A percentile compares a stretch with the other conserved stretches of the same genome.
Evolutionary conservation across 768 basidiomycete genomes (phyloP).

Genomic region (Psilocybe sp.): DNA sequence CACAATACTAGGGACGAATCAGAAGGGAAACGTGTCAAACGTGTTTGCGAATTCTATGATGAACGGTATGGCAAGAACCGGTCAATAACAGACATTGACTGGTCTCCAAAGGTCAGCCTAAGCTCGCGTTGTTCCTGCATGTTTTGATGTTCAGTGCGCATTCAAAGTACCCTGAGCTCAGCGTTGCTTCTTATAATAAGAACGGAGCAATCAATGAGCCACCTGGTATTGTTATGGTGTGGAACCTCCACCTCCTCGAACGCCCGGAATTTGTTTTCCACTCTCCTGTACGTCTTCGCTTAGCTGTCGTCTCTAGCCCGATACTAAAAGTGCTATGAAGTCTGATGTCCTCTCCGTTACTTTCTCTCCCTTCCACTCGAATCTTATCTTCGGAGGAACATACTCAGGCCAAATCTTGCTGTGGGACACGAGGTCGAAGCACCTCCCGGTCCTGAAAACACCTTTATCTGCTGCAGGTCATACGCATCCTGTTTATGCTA

Average conservation of each 20-base stretch:
- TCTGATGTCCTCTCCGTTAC: constrained; percentile 96
- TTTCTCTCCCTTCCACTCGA: constrained; percentile 97
- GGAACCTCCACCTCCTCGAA: constrained; percentile 94
- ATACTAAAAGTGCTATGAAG: constrained; percentile 36
- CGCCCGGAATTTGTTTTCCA: constrained; percentile 98
- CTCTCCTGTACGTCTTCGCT: constrained; percentile 72
- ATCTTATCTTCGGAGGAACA: constrained; percentile 96
- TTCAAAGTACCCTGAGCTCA: constrained; percentile 88
- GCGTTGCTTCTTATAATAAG: constrained; percentile 96
- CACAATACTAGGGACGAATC: constrained; percentile 70
- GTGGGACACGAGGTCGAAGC: constrained; percentile 98
- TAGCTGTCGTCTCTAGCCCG: neutral
- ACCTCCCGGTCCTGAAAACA: constrained; percentile 94
- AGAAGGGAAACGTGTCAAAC: constrained; percentile 86
- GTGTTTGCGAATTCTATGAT: constrained; percentile 93
- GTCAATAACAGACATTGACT: constrained; percentile 94
- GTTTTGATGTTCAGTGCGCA: neutral
- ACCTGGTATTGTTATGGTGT: constrained; percentile 94
- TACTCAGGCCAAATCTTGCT: constrained; percentile 97
- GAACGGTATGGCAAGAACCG: constrained; percentile 90
- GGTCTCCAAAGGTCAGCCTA: constrained; percentile 86
- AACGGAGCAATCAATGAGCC: constrained; percentile 93
- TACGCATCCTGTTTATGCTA: constrained; percentile 97
- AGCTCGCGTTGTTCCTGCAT: neutral
- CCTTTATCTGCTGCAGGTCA: constrained; percentile 95